Percentiles rank a stretch among this genome's conserved stretches.
phyloP scores from a whole-genome alignment of 805 yeast species.

The Wickerhamia fluorescens region DNA sequence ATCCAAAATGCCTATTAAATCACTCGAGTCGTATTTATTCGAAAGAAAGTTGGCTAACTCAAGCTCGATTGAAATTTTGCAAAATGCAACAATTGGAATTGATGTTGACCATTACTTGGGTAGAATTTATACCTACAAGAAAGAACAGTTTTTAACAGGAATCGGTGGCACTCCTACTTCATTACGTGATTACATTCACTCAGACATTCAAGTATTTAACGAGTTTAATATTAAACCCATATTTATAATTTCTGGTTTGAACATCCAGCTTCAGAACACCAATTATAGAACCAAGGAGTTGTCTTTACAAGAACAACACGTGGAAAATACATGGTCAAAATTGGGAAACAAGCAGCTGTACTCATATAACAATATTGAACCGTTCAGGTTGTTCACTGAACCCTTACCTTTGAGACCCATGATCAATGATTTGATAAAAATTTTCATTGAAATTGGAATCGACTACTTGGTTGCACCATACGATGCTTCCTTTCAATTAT shows the following conservation, averaged over 20 bases:
- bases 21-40: constrained; percentile 61
- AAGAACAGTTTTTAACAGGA: constrained; percentile 66
- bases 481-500: constrained; percentile 71
- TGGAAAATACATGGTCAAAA: constrained; percentile 34
- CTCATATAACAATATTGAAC: constrained; percentile 25
- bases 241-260: constrained; percentile 70
- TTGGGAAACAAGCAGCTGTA: constrained; percentile 20
- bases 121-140: constrained; percentile 51
- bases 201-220: constrained; percentile 56
- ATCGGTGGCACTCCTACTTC: constrained; percentile 76
- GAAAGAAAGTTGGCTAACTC: constrained; percentile 60
- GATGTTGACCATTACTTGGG: constrained; percentile 77
- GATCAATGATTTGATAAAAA: constrained; percentile 47
- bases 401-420: constrained; percentile 46
- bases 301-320: constrained; percentile 33
- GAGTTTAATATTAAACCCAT: constrained; percentile 66
- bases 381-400: constrained; percentile 47
- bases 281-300: constrained; percentile 30
- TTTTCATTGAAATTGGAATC: constrained; percentile 47
- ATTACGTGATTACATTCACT: constrained; percentile 46
- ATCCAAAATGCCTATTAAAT: constrained; percentile 39
- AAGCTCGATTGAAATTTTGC: constrained; percentile 56
- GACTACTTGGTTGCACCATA: constrained; percentile 79
- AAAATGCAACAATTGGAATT: constrained; percentile 67
- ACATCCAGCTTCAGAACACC: constrained; percentile 30